These are phyloP conservation scores for Pyrus hybrid DNA, from an alignment of 331 rosid genomes.

Conservation along the genomic window DNA sequence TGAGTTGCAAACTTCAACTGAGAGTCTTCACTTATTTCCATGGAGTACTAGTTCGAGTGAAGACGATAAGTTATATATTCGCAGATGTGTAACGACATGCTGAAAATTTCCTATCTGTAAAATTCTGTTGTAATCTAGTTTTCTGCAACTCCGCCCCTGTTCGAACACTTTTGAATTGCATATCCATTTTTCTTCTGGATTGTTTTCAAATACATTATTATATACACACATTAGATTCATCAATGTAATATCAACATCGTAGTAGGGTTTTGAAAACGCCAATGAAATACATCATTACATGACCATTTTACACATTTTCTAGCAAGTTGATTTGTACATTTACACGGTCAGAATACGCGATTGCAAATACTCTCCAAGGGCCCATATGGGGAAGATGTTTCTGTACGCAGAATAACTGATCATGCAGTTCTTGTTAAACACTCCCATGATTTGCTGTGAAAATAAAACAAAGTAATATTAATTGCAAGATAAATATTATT, in stretches of 20 bases:
- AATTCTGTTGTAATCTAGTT: background rate
- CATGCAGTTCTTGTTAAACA: conserved; percentile 51
- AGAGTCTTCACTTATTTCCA: background rate
- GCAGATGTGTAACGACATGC: background rate
- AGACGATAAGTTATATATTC: background rate
- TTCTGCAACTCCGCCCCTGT: background rate
- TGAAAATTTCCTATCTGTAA: background rate
- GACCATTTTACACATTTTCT: background rate
- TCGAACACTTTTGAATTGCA: no score
- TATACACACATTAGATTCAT: background rate
- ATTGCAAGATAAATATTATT: background rate
- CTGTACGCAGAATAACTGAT: conserved; percentile 54
- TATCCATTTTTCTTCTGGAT: background rate
- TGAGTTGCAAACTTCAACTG: background rate
- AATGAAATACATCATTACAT: background rate
- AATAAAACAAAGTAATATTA: background rate
- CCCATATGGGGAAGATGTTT: conserved; percentile 79
- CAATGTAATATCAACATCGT: background rate
- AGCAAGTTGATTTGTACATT: background rate
- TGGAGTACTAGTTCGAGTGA: background rate
- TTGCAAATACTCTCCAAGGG: conserved; percentile 58
- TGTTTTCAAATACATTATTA: background rate
- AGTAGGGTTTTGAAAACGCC: background rate
- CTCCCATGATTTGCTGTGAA: conserved; percentile 59
- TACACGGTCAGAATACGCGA: conserved; percentile 18